Evolutionary conservation across 805 yeast species (phyloP), one percentile per base, ranked within the genome.

Genomic region (Yarrowia divulgata): DNA sequence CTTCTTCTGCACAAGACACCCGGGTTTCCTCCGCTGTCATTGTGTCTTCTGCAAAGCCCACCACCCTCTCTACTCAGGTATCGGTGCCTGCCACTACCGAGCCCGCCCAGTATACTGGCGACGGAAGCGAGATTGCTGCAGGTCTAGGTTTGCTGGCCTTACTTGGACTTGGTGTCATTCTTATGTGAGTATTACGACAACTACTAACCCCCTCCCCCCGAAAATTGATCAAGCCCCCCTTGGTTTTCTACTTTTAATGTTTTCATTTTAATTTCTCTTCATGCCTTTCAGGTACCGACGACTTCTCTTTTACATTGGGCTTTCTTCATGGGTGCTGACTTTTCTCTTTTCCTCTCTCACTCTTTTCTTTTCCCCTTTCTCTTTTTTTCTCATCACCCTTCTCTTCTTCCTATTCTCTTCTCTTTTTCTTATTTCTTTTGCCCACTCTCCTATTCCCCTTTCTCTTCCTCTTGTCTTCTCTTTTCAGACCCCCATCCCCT

Each of bases 141-240:
- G 52, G 66, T 43, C 66, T 60, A 14, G 66, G 66, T 43, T 19
- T 60, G 34, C 42, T 60, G 52, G 66, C 66, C 42, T 8, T 60
- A 2, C 66, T 60, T 45, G 66, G 66, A 43, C 52, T 60, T 14
- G 46, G 48, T 10, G 66, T 45, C 19, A 34, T 60, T 60, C 32
- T 60, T 7, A 45, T 45, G 66, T 60, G 66, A 60, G 66, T 60
- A 60, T 43, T 13, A 42, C 49, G 39, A 57, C 60, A 14, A 54
- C 37, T 55, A 55, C 63, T 57, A 57, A 57, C 63, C 37, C 55
- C 29, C 4, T 23, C 4, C 29, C 29, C 29, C 29, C 54, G 3
- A 32, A 49, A 50, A 50, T 9, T 39, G 18, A 34, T 10, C 29
- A 50, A 14, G 45, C 7, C 45, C 3, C 16, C 6, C 29, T n/a